A percentile compares a stretch with the other conserved stretches of the same genome.
These are phyloP conservation scores for Pleomassaria siparia DNA, from an alignment of 2,329 filamentous ascomycete species.

Conservation along the genomic window DNA sequence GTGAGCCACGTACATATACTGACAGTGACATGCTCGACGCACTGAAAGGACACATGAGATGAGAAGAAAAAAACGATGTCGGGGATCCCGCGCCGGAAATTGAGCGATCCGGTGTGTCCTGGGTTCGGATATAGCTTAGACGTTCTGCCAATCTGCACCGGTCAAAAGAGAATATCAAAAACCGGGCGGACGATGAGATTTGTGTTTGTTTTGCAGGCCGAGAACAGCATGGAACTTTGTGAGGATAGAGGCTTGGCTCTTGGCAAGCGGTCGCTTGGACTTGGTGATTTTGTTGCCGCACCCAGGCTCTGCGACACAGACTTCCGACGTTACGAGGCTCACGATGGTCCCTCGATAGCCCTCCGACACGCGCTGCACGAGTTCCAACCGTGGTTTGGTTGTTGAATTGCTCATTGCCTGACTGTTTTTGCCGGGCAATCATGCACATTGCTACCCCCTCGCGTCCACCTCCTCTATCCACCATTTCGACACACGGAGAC, in stretches of 20 bases:
- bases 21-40: too few relatives aligned
- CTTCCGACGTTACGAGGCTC: constrained; percentile 29
- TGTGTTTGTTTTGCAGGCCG: constrained; percentile 40
- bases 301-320: too few relatives aligned
- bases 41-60: constrained; percentile 41
- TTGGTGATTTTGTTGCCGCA: background rate
- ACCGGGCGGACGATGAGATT: constrained; percentile 36
- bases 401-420: constrained; percentile 18
- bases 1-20: constrained; percentile 15
- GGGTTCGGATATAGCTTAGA: constrained; percentile 11
- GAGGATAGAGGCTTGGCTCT: background rate
- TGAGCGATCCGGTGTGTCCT: constrained; percentile 20
- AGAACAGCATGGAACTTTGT: constrained; percentile 7
- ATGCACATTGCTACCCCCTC: too few relatives aligned
- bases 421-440: constrained; percentile 18
- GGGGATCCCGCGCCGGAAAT: constrained; percentile 32
- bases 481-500: background rate
- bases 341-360: constrained; percentile 28
- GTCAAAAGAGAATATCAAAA: constrained; percentile 18
- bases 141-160: constrained; percentile 19
- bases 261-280: background rate
- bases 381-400: constrained; percentile 15
- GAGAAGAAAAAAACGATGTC: constrained; percentile 8
- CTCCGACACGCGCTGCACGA: constrained; percentile 24
- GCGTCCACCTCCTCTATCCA: background rate